Percentiles rank a stretch among this genome's conserved stretches.
Evolutionary conservation across 2,329 filamentous ascomycete species (phyloP).

Genomic region (Neurospora crassa): DNA sequence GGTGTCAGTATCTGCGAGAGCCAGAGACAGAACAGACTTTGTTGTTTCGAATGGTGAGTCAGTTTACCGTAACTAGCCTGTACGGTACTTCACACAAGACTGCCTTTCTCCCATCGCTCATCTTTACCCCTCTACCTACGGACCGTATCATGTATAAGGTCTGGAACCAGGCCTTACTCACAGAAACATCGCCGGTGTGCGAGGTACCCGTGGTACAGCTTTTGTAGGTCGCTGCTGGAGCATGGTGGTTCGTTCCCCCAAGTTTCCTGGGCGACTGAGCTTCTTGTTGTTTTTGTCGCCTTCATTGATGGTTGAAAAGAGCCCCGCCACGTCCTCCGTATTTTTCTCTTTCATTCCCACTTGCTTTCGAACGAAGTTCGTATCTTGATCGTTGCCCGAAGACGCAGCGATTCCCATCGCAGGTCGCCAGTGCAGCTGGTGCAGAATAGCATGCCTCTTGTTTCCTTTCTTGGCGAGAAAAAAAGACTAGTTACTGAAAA

Average conservation of each 20-base stretch:
- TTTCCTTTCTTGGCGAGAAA: neutral
- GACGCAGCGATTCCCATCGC: neutral
- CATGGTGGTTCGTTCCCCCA: neutral
- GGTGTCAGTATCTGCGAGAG: constrained; percentile 23
- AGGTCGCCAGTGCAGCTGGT: neutral
- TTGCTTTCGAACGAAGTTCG: neutral
- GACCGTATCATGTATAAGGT: neutral
- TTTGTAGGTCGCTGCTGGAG: neutral
- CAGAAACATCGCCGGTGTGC: neutral
- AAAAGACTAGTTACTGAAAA: neutral
- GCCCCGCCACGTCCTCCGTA: neutral
- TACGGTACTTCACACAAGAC: neutral
- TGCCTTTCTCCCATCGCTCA: neutral
- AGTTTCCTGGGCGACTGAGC: neutral
- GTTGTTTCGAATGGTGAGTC: constrained; percentile 32
- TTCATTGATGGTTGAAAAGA: neutral
- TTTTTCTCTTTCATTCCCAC: neutral
- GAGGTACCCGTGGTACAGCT: neutral
- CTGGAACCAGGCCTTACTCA: neutral
- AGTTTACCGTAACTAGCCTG: neutral
- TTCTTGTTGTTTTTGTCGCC: neutral
- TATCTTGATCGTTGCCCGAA: neutral
- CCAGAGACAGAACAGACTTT: constrained; percentile 25
- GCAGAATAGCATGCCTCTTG: neutral
- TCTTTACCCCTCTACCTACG: neutral